Evolutionary conservation across 73 alveolate genomes (phyloP).

Genomic region (Durusdinium trenchii): DNA sequence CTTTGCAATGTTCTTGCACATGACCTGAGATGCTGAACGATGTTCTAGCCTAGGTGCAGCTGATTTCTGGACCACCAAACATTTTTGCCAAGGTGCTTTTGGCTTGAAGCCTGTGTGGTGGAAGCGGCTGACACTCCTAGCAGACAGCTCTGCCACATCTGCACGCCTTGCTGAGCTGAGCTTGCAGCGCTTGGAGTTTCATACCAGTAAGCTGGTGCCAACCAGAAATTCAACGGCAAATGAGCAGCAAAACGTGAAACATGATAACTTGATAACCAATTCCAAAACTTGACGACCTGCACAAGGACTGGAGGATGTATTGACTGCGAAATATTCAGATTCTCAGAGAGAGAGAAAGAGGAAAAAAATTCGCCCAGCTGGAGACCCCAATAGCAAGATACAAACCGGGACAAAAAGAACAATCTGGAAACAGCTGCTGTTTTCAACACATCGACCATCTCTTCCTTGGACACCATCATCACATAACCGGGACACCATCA

Average conservation of each 20-base stretch:
- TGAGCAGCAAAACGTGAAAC: neutral
- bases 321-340: too few species aligned
- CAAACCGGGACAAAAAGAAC: too few species aligned
- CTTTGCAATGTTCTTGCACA: slow-evolving; percentile 29
- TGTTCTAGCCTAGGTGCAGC: neutral
- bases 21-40: neutral
- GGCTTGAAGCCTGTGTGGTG: slow-evolving; percentile 74
- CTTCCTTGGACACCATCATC: too few species aligned
- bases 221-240: neutral
- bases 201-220: neutral
- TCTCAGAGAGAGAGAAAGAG: too few species aligned
- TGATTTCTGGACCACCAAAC: neutral
- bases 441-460: too few species aligned
- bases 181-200: neutral
- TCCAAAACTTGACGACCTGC: neutral
- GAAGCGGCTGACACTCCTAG: slow-evolving; percentile 74
- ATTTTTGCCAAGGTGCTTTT: neutral
- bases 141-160: neutral
- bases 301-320: neutral
- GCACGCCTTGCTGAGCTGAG: slow-evolving; percentile 3
- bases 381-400: too few species aligned
- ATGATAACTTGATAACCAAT: neutral
- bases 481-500: too few species aligned
- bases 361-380: too few species aligned
- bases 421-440: too few species aligned